Conservation (phyloP, 2,329 filamentous ascomycete species). For the Juglanconis juglandina region DNA sequence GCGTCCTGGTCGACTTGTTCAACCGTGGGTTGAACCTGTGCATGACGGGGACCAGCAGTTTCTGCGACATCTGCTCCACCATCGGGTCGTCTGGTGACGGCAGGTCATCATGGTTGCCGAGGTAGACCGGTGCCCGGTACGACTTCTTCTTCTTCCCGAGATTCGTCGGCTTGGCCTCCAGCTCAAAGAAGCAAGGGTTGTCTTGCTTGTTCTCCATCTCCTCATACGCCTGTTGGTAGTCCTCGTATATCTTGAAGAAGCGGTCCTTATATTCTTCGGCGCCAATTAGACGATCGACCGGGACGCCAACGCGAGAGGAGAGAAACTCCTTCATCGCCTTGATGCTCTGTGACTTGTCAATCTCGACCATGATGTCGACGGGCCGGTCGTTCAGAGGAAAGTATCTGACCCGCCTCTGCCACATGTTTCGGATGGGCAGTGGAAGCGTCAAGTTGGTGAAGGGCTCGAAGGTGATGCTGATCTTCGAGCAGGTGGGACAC, state of each 20-base stretch:
- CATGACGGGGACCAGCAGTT: conserved; percentile 67
- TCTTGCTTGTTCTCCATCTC: conserved; percentile 63
- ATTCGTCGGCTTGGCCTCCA: conserved; percentile 78
- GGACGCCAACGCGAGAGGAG: conserved; percentile 64
- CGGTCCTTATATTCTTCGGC: conserved; percentile 79
- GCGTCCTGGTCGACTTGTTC: conserved; percentile 2
- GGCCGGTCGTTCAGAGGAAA: conserved; percentile 72
- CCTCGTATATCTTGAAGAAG: conserved; percentile 83
- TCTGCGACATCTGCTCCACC: conserved; percentile 60
- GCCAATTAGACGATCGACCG: conserved; percentile 65
- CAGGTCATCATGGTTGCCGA: conserved; percentile 42
- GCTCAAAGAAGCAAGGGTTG: conserved; percentile 68
- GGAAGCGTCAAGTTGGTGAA: conserved; percentile 94
- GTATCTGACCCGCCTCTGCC: conserved; percentile 71
- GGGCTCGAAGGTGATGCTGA: conserved; percentile 97
- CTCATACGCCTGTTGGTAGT: conserved; percentile 65
- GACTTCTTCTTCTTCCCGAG: conserved; percentile 46
- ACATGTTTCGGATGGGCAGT: conserved; percentile 80
- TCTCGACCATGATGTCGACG: conserved; percentile 70
- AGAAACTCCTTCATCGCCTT: conserved; percentile 67
- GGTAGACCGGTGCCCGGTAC: background rate
- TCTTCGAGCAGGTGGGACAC: conserved; percentile 86
- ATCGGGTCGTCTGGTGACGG: conserved; percentile 56
- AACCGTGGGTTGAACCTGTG: conserved; percentile 47
- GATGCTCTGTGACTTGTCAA: conserved; percentile 72